phyloP scores from a whole-genome alignment of 1,284 basidiomycete genomes.

The Peniophora sp. region DNA sequence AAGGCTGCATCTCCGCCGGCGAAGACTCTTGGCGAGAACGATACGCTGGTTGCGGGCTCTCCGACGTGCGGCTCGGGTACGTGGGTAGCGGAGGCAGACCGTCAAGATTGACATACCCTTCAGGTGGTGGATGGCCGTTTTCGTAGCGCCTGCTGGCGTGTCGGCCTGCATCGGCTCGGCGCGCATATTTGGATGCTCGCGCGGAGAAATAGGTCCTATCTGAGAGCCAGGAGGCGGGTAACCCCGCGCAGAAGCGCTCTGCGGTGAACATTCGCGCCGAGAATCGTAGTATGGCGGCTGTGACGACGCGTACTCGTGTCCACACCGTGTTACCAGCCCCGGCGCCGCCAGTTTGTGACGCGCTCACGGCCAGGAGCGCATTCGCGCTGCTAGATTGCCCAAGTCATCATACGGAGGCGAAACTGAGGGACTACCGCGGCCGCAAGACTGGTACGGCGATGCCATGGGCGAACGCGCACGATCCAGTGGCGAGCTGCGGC shows the following conservation, averaged over 20 bases:
- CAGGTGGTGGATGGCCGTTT: not conserved
- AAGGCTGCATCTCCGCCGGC: conserved; percentile 13
- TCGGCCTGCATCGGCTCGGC: conserved; percentile 11
- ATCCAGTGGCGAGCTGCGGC: conserved; percentile 40
- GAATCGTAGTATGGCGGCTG: conserved; percentile 23
- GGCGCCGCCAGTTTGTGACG: conserved; percentile 11
- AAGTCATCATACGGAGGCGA: conserved; percentile 48
- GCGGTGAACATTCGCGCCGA: conserved; percentile 14
- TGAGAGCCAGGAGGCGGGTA: conserved; percentile 32
- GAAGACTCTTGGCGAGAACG: conserved; percentile 13
- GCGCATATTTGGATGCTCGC: conserved; percentile 12
- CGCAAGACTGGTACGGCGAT: conserved; percentile 28
- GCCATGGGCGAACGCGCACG: conserved; percentile 39
- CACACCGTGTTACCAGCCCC: conserved; percentile 35
- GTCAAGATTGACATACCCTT: conserved; percentile 8
- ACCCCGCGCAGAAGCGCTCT: conserved; percentile 1
- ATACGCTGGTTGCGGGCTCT: conserved; percentile 29
- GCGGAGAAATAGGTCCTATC: conserved; percentile 19
- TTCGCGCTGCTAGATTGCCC: conserved; percentile 33
- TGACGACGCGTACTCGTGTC: conserved; percentile 34
- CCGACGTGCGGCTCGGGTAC: conserved; percentile 21
- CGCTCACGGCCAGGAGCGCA: conserved; percentile 39
- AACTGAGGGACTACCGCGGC: conserved; percentile 32
- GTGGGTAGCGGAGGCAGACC: conserved; percentile 13
- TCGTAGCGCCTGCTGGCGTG: not conserved